These are phyloP conservation scores for Coemansia sp. DNA, from an alignment of 192 early-diverging fungal species.

Conservation along the genomic window DNA sequence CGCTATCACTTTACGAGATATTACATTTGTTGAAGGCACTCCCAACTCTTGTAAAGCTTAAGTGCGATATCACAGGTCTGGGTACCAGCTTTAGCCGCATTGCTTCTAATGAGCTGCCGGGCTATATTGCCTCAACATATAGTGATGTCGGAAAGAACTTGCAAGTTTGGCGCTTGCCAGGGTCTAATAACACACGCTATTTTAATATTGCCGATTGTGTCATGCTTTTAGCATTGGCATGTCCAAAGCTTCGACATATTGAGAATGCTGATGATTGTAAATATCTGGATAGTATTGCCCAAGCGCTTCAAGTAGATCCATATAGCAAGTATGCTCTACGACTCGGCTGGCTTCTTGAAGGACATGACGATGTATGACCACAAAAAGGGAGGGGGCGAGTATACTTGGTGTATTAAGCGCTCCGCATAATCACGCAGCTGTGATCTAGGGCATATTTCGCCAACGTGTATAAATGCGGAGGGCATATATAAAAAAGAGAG, in stretches of 20 bases:
- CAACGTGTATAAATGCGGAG: neutral
- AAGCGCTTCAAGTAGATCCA: neutral
- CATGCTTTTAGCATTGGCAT: slow-evolving; percentile 5
- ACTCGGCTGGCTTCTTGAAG: neutral
- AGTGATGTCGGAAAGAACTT: neutral
- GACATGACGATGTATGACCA: neutral
- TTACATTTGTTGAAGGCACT: neutral
- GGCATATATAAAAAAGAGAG: neutral
- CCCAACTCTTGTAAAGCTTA: neutral
- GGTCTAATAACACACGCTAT: neutral
- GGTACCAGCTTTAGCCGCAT: neutral
- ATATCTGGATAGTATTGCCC: neutral
- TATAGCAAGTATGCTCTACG: neutral
- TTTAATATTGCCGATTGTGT: neutral
- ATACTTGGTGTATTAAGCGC: too few relatives aligned
- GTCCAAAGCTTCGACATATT: neutral
- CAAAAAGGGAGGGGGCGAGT: too few relatives aligned
- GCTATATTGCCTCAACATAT: neutral
- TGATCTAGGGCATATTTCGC: neutral
- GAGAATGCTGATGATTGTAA: neutral
- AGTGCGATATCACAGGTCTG: neutral
- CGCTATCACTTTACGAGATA: neutral
- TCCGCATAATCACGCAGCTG: too few relatives aligned
- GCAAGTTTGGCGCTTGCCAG: neutral
- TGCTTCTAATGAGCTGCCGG: neutral